Evolutionary conservation across 1,284 basidiomycete species (phyloP).

Genomic region (Prillingera fragicola): DNA sequence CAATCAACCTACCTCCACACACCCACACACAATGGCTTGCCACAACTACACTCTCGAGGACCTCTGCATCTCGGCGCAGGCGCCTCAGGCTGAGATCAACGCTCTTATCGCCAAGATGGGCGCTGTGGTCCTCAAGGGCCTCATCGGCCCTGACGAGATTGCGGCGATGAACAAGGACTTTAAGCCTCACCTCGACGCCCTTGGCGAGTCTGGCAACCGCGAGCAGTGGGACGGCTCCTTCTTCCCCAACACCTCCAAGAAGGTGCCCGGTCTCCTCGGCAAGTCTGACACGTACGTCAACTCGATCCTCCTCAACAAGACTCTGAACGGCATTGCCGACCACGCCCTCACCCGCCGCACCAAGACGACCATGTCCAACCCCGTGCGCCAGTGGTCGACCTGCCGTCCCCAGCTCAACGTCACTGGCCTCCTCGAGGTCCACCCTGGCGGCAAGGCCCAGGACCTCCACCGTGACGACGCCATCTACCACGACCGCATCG

Average conservation of each 20-base stretch:
- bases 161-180: constrained; percentile 13
- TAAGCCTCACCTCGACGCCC: constrained; percentile 14
- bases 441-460: constrained; percentile 17
- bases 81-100: constrained; percentile 19
- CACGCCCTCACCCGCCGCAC: constrained; percentile 14
- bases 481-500: constrained; percentile 17
- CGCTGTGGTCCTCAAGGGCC: constrained; percentile 16
- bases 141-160: constrained; percentile 10
- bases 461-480: constrained; percentile 21
- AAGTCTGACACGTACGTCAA: constrained; percentile 13
- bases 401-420: constrained; percentile 18
- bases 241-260: constrained; percentile 18
- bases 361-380: constrained; percentile 18
- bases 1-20: background rate
- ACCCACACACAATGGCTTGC: constrained; percentile 8
- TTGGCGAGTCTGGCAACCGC: constrained; percentile 12
- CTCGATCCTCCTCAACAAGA: constrained; percentile 13
- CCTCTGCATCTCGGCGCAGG: constrained; percentile 16
- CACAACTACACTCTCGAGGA: constrained; percentile 18
- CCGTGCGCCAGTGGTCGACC: constrained; percentile 15
- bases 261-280: constrained; percentile 13
- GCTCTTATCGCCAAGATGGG: constrained; percentile 20
- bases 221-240: constrained; percentile 20
- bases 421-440: constrained; percentile 15
- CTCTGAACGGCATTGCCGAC: constrained; percentile 15